These are phyloP conservation scores for Alternaria consortialis DNA, from an alignment of 2,329 filamentous ascomycete genomes.

Conservation along the genomic window DNA sequence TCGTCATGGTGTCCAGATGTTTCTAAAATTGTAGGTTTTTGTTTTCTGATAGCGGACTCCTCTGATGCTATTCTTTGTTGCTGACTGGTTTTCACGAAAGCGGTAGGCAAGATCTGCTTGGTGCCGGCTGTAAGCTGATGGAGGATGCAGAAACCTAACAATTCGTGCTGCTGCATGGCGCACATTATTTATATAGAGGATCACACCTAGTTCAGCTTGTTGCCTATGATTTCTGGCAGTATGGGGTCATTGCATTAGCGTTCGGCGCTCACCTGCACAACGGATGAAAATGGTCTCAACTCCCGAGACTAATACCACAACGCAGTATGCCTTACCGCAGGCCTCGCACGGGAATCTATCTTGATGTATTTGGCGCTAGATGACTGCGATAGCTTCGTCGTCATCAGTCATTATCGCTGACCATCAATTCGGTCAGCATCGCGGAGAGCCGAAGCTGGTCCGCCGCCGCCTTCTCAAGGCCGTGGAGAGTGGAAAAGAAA, in stretches of 20 bases:
- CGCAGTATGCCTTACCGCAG: not conserved
- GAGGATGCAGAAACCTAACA: not conserved
- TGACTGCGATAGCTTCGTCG: not conserved
- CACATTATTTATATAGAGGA: not conserved
- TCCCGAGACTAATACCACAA: not conserved
- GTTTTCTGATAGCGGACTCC: too few relatives aligned
- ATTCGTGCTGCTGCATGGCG: not conserved
- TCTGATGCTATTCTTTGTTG: not conserved
- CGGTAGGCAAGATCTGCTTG: not conserved
- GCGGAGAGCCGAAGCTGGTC: slow-evolving; percentile 19
- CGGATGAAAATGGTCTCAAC: not conserved
- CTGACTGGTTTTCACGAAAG: not conserved
- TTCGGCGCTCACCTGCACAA: not conserved
- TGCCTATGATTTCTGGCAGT: not conserved
- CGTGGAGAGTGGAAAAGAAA: not conserved
- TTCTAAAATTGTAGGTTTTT: not conserved
- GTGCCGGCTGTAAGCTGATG: not conserved
- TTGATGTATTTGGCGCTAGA: not conserved
- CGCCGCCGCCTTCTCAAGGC: not conserved
- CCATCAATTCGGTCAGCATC: not conserved
- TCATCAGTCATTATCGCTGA: not conserved
- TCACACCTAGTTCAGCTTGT: not conserved
- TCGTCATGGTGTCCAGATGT: slow-evolving; percentile 31
- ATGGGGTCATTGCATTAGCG: not conserved
- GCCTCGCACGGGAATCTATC: not conserved